These are phyloP conservation scores for Asterella californica DNA, from an alignment of 225 moss, liverwort and hornwort genomes.

Conservation along the genomic window DNA sequence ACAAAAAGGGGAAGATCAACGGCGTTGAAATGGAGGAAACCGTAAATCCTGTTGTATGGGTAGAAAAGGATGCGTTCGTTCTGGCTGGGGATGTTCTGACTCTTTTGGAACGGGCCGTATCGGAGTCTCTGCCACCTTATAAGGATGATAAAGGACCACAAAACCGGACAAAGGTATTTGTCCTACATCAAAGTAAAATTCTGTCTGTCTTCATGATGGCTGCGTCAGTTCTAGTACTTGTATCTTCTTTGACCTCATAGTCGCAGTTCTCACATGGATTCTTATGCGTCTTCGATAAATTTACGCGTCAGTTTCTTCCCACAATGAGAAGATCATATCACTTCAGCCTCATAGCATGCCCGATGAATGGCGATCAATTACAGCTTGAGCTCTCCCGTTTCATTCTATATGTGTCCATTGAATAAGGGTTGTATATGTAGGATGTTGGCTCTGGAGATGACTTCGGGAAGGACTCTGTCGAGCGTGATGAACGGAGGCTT, in stretches of 20 bases:
- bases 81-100: slow-evolving; percentile 90
- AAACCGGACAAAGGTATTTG: slow-evolving; percentile 86
- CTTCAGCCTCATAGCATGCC: background rate
- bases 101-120: slow-evolving; percentile 84
- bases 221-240: background rate
- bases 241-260: too few relatives aligned
- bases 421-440: slow-evolving; percentile 36
- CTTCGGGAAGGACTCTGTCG: slow-evolving; percentile 95
- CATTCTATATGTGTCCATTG: background rate
- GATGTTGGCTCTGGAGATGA: slow-evolving; percentile 97
- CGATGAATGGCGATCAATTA: background rate
- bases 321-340: background rate
- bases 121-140: slow-evolving; percentile 87
- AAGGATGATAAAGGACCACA: slow-evolving; percentile 99
- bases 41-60: slow-evolving; percentile 87
- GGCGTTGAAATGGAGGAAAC: slow-evolving; percentile 93
- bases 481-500: slow-evolving; percentile 89
- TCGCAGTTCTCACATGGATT: too few relatives aligned
- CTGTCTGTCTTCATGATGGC: background rate
- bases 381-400: background rate
- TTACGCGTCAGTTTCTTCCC: background rate
- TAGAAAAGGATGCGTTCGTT: slow-evolving; percentile 98
- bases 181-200: background rate
- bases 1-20: slow-evolving; percentile 92
- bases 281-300: background rate